Conservation (phyloP, 1,139 yeast genomes). For the Debaryomyces nepalensis region DNA sequence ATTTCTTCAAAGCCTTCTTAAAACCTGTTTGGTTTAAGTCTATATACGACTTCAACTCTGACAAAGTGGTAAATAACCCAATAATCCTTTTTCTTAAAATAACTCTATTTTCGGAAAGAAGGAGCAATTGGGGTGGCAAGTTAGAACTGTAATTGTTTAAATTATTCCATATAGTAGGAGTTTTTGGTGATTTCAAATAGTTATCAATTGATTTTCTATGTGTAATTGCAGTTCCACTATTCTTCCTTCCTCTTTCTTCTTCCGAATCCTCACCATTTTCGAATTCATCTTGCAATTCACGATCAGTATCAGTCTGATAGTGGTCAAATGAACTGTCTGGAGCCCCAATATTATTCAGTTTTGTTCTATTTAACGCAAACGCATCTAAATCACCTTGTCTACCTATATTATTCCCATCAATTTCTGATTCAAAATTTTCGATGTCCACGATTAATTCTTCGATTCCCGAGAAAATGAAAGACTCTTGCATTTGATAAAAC, state of each 20-base stretch:
- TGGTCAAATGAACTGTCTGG: conserved; percentile 27
- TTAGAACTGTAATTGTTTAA: conserved; percentile 27
- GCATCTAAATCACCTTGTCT: background rate
- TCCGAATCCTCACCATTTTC: conserved; percentile 17
- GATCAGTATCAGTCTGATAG: conserved; percentile 31
- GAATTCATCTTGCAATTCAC: conserved; percentile 30
- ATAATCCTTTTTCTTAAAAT: conserved; percentile 60
- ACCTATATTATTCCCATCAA: conserved; percentile 14
- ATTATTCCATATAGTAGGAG: conserved; percentile 41
- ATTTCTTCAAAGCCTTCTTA: conserved; percentile 68
- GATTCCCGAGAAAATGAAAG: conserved; percentile 49
- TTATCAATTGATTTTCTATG: conserved; percentile 41
- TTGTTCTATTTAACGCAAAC: conserved; percentile 16
- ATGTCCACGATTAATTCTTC: conserved; percentile 58
- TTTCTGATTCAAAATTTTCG: conserved; percentile 48
- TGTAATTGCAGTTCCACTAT: conserved; percentile 18
- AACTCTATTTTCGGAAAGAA: conserved; percentile 51
- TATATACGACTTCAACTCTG: conserved; percentile 67
- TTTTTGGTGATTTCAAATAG: conserved; percentile 44
- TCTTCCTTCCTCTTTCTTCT: conserved; percentile 15
- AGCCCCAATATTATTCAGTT: conserved; percentile 15
- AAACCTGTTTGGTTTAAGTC: conserved; percentile 73
- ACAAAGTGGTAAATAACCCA: conserved; percentile 60
- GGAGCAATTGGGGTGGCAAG: conserved; percentile 46
- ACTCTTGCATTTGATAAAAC: conserved; percentile 59